Conservation (phyloP, 352 stramenopile species). For the Albugo candida region DNA sequence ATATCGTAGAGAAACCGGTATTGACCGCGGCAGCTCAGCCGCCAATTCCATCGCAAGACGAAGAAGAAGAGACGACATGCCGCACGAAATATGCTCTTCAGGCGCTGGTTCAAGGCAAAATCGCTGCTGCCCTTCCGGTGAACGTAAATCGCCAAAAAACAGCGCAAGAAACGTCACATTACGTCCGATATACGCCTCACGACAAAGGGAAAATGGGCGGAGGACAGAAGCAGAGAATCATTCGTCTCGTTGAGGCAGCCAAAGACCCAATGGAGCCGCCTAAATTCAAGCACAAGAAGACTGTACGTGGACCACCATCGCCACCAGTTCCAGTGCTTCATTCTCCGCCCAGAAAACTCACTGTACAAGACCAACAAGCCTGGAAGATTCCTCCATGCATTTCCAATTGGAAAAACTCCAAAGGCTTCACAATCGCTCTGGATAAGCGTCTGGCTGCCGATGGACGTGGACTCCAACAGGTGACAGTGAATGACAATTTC, state of each 20-base stretch:
- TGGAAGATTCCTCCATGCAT: conserved; percentile 99
- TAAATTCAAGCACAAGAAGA: conserved; percentile 98
- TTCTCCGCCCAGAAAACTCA: conserved; percentile 85
- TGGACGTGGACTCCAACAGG: conserved; percentile 88
- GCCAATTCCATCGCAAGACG: conserved; percentile 24
- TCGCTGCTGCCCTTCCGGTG: conserved; percentile 58
- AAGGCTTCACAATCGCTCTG: conserved; percentile 97
- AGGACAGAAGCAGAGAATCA: conserved; percentile 83
- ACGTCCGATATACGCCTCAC: conserved; percentile 73
- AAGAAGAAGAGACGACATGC: conserved; percentile 45
- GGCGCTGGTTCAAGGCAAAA: conserved; percentile 80
- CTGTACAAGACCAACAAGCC: conserved; percentile 84
- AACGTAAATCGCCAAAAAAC: conserved; percentile 81
- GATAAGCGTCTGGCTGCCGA: conserved; percentile 98
- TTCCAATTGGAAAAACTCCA: conserved; percentile 99
- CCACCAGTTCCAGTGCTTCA: conserved; percentile 84
- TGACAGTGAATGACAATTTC: conserved; percentile 98
- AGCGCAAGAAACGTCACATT: conserved; percentile 60
- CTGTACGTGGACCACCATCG: conserved; percentile 75
- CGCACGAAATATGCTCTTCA: conserved; percentile 78
- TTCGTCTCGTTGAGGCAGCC: conserved; percentile 96
- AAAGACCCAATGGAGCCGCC: conserved; percentile 98
- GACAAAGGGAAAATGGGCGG: conserved; percentile 43
- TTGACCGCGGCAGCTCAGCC: conserved; percentile 4
- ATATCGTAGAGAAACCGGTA: conserved; percentile 75